Evolutionary conservation across 352 stramenopile genomes (phyloP).

Genomic region (Aphanomyces euteiches): DNA sequence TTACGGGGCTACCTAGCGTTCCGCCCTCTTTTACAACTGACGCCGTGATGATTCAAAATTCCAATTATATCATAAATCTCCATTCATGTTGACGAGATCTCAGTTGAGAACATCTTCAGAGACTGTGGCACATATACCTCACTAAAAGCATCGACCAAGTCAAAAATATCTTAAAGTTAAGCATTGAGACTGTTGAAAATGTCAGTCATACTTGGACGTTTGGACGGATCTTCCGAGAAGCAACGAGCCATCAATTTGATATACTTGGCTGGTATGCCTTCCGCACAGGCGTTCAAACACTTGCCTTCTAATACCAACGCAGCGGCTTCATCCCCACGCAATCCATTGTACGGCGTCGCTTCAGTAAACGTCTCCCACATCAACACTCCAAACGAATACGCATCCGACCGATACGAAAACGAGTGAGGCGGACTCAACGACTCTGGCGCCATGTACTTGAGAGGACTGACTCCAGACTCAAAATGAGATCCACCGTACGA

Average conservation of each 20-base stretch:
- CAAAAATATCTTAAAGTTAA: too few relatives aligned
- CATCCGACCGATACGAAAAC: slow-evolving; percentile 66
- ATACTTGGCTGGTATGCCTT: slow-evolving; percentile 43
- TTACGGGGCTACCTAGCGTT: too few relatives aligned
- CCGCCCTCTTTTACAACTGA: too few relatives aligned
- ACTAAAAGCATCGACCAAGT: too few relatives aligned
- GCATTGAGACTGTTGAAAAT: slow-evolving; percentile 29
- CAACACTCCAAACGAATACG: slow-evolving; percentile 72
- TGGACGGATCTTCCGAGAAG: slow-evolving; percentile 56
- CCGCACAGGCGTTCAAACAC: slow-evolving; percentile 34
- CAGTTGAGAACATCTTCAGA: too few relatives aligned
- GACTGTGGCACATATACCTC: too few relatives aligned
- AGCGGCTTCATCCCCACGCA: slow-evolving; percentile 49
- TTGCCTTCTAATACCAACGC: slow-evolving; percentile 60
- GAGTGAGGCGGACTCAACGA: slow-evolving; percentile 56
- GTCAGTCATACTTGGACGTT: slow-evolving; percentile 67
- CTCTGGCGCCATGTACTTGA: slow-evolving; percentile 75
- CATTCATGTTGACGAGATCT: too few relatives aligned
- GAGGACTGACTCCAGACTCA: slow-evolving; percentile 55
- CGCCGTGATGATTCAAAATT: too few relatives aligned
- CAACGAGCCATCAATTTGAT: slow-evolving; percentile 60
- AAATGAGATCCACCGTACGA: slow-evolving; percentile 46
- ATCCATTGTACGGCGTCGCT: slow-evolving; percentile 45
- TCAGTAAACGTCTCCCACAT: slow-evolving; percentile 73
- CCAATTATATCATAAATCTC: too few relatives aligned